These are phyloP conservation scores for Pinus taeda DNA, from an alignment of 75 land plant species.

Conservation along the genomic window DNA sequence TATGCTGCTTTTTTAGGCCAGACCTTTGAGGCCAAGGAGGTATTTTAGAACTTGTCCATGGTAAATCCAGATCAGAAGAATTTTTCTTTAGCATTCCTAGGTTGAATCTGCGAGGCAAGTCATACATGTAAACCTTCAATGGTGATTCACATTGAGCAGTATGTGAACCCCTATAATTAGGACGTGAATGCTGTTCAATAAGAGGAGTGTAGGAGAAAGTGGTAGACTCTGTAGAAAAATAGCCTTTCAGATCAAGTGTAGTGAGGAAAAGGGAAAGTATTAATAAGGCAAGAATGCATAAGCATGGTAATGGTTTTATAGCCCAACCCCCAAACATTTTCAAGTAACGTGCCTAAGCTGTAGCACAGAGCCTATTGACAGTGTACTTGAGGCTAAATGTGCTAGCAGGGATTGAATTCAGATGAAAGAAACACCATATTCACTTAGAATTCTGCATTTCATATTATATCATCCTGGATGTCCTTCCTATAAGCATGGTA, in stretches of 20 bases:
- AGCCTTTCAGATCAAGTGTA: constrained; percentile 8
- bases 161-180: neutral
- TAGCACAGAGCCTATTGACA: neutral
- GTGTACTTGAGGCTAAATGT: neutral
- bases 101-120: constrained; percentile 75
- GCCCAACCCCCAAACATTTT: constrained; percentile 8
- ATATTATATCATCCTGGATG: neutral
- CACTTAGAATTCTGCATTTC: neutral
- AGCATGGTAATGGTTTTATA: constrained; percentile 1
- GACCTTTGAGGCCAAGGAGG: constrained; percentile 58
- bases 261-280: constrained; percentile 5
- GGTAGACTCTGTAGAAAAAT: constrained; percentile 4
- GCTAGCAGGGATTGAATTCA: neutral
- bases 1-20: constrained; percentile 81
- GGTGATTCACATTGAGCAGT: constrained; percentile 13
- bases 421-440: neutral
- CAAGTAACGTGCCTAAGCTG: neutral
- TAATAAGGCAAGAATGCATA: constrained; percentile 10
- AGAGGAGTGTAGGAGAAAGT: constrained; percentile 5
- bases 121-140: constrained; percentile 77
- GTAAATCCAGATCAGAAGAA: constrained; percentile 20
- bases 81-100: constrained; percentile 56
- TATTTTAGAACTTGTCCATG: constrained; percentile 30
- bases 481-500: neutral
- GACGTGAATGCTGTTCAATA: neutral